Percentiles rank a stretch among this genome's conserved stretches.
phyloP scores from a whole-genome alignment of 1,284 basidiomycete genomes.

The Tausonia pullulans region DNA sequence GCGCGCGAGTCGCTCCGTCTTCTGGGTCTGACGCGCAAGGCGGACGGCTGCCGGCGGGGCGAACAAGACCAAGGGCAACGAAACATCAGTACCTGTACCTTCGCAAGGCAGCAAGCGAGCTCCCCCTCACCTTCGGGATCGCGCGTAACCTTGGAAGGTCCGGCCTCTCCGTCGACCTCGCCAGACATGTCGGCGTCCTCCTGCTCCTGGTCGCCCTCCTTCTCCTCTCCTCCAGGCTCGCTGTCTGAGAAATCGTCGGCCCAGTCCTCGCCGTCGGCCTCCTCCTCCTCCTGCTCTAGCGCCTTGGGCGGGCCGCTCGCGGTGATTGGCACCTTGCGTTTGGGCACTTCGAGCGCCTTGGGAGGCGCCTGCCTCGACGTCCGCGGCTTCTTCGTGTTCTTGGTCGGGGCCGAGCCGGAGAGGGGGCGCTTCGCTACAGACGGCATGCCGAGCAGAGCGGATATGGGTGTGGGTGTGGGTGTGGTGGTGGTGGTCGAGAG shows the following conservation, averaged over 20 bases:
- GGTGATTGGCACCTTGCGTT: constrained; percentile 69
- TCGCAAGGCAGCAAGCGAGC: not conserved
- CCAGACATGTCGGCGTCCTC: constrained; percentile 42
- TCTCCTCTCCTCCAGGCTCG: constrained; percentile 22
- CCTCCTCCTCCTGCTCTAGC: constrained; percentile 58
- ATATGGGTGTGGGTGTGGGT: not conserved
- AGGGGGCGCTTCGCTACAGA: not conserved
- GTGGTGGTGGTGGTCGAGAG: not conserved
- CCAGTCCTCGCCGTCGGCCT: constrained; percentile 37
- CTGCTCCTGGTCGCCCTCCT: constrained; percentile 50
- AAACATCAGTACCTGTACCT: constrained; percentile 17
- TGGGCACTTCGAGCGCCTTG: constrained; percentile 68
- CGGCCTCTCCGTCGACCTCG: constrained; percentile 24
- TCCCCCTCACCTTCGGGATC: constrained; percentile 15
- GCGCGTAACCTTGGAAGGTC: constrained; percentile 17
- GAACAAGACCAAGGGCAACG: constrained; percentile 29
- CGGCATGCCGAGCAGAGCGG: not conserved
- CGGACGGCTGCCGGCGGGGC: constrained; percentile 29
- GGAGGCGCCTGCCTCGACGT: constrained; percentile 75
- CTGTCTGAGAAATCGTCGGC: no score
- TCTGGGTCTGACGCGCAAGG: constrained; percentile 13
- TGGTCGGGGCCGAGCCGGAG: constrained; percentile 44
- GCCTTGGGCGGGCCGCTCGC: constrained; percentile 45
- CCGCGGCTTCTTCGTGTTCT: constrained; percentile 63
- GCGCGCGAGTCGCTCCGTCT: constrained; percentile 24